Evolutionary conservation across 257 asterid genomes (phyloP), one percentile per base, ranked within the genome.

Genomic region (Nicotiana sylvestris): DNA sequence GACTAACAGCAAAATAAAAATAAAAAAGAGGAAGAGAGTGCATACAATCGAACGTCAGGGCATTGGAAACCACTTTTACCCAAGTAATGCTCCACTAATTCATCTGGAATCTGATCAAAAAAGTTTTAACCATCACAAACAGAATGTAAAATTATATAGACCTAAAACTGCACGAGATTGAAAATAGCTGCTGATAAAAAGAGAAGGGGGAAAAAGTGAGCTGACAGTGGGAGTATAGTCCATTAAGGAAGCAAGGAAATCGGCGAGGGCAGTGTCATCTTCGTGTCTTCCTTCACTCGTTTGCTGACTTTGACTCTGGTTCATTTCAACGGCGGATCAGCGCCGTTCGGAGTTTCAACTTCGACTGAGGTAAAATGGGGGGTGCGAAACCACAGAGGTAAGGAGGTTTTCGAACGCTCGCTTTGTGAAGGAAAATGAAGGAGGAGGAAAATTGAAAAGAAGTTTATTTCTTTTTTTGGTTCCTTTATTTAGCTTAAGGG

Each of bases 41-140:
- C 96, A 90, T 91, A 96, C 99, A 96, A 85, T 90, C 99, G 94
- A 84, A 92, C 92, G 89, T 96, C 99, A 58, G 99, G 99, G 78
- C 98, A 94, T 68, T 94, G 99, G 82, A 96, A 96, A 37, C 99
- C 99, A 80, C 97, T 93, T 84, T 94, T 96, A 2, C 93, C 97
- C 92, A 96, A 84, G 92, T 94, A 96, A 88, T 93, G 97, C 88
- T 96, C 99, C 85, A 96, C 98, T 85, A 96, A 87, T 91, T 96
- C 99, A 88, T 96, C 99, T 32, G 99, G 99, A 32, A 96, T 95
- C 99, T 95, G 91, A 66, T 66, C 66, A 81, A 66, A 43, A 49
- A 30, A 2, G 4, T 5, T 55, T 51, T 21, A 65, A 32, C 35
- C 27, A 18, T 27, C 80, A 66, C 4, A 11, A 81, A 81, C 51